A percentile compares a stretch with the other conserved stretches of the same genome.
These are phyloP conservation scores for Hypoxylon fuscum DNA, from an alignment of 495 filamentous ascomycete species.

Conservation along the genomic window DNA sequence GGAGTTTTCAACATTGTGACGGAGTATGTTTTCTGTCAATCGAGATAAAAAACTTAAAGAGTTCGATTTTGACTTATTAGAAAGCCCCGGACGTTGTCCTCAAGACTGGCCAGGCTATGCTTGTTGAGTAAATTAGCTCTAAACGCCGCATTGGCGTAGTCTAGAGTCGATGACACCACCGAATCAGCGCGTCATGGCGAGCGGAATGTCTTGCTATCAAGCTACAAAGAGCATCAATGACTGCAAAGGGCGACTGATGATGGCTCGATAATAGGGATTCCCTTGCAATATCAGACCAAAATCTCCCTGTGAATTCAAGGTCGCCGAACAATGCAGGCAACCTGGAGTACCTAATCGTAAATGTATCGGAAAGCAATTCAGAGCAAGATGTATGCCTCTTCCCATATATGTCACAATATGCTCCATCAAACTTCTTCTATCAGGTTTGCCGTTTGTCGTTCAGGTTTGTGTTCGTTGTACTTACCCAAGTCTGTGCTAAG, in stretches of 20 bases:
- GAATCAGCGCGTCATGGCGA: slow-evolving; percentile 28
- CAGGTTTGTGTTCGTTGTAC: background rate
- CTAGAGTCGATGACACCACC: slow-evolving; percentile 11
- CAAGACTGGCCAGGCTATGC: too few relatives aligned
- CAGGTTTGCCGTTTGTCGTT: background rate
- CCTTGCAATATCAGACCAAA: background rate
- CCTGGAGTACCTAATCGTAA: background rate
- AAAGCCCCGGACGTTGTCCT: too few relatives aligned
- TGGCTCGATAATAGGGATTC: slow-evolving; percentile 4
- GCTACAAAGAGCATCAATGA: slow-evolving; percentile 2
- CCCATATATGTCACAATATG: background rate
- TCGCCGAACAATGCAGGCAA: background rate
- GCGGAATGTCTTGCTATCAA: too few relatives aligned
- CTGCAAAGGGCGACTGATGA: slow-evolving; percentile 1
- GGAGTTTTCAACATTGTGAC: background rate
- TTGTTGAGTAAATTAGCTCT: background rate
- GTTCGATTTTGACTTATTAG: too few relatives aligned
- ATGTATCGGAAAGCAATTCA: slow-evolving; percentile 1
- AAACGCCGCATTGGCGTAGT: slow-evolving; percentile 11
- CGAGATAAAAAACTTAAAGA: too few relatives aligned
- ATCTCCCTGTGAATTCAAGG: background rate
- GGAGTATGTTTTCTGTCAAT: too few relatives aligned
- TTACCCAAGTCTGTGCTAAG: background rate
- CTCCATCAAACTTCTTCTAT: background rate
- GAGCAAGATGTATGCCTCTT: slow-evolving; percentile 11